Conservation (phyloP, 108 stramenopile species). For the Chaetoceros tenuissimus region DNA sequence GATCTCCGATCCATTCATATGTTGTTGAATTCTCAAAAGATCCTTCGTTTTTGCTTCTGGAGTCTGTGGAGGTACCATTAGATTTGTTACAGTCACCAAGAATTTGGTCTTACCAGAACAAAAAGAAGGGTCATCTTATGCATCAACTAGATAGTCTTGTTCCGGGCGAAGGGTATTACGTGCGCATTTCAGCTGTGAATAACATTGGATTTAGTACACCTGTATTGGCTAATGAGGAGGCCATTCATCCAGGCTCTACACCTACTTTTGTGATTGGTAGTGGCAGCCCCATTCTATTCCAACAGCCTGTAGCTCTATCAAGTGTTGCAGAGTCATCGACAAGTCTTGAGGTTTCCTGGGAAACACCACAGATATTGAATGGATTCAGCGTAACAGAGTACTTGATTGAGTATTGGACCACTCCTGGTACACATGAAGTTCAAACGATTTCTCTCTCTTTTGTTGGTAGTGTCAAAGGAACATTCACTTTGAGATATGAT, state of each 20-base stretch:
- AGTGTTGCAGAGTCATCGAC: slow-evolving; percentile 54
- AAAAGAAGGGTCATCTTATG: too few species aligned
- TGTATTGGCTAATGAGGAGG: slow-evolving; percentile 10
- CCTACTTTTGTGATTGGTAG: slow-evolving; percentile 27
- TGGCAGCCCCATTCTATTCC: slow-evolving; percentile 31
- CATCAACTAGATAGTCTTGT: slow-evolving; percentile 11
- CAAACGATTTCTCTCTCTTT: slow-evolving; percentile 25
- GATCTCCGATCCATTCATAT: slow-evolving; percentile 39
- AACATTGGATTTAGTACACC: slow-evolving; percentile 26
- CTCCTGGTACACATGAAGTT: slow-evolving; percentile 30
- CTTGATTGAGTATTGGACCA: slow-evolving; percentile 62
- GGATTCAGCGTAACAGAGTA: slow-evolving; percentile 49
- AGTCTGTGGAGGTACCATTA: too few species aligned
- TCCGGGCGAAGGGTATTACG: slow-evolving; percentile 17
- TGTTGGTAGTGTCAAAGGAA: slow-evolving; percentile 12
- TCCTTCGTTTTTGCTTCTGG: slow-evolving; percentile 17
- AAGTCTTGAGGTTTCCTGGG: slow-evolving; percentile 51
- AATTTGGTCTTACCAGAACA: too few species aligned
- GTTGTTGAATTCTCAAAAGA: slow-evolving; percentile 55
- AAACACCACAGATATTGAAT: slow-evolving; percentile 26
- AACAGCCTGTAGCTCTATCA: slow-evolving; percentile 20
- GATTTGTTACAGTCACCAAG: too few species aligned
- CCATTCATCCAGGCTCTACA: slow-evolving; percentile 34
- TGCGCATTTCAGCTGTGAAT: slow-evolving; percentile 20
- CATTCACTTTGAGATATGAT: slow-evolving; percentile 19